Base-by-base conservation (phyloP, 176 grass and related monocot genomes). In the Microstegium vimineum region DNA sequence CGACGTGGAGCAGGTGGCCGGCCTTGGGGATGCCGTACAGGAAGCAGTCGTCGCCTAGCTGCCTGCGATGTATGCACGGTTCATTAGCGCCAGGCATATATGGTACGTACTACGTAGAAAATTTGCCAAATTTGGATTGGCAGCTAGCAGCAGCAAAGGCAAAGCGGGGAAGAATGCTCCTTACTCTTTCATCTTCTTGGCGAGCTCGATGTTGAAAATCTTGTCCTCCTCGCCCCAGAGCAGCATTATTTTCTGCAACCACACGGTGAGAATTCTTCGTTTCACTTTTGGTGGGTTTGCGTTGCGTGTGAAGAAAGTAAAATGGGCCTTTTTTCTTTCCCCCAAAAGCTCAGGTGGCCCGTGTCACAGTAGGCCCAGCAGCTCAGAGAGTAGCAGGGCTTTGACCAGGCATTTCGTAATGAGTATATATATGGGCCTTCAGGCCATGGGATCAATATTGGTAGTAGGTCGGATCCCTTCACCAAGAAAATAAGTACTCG, bases 141-240 rank as follows among this genome's bases (percentile, higher is more conserved):
- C 3, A 20, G 31, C 3, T 22, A 27, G 42, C 3, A 20, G 31
- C 3, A 66, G 41, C 18, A 4, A n/a, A 13, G 60, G 11, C 26
- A 16, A 30, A 28, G 0, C 26, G 11, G 59, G 9, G 25, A 62
- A 61, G n/a, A 20, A 15, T 40, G 13, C 10, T 3, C 33, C 84
- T 82, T 94, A 95, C 96, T 90, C 87, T 89, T 90, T 87, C 93
- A 95, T 95, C 60, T 89, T 99, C 91, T 81, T 93, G 62, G 91
- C 97, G 37, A 95, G 87, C 41, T 94, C 89, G 32, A 99, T 84
- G 81, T 92, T 65, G 79, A 96, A 99, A 25, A 95, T 85, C 52
- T 87, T 87, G 87, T 99, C 96, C 56, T 95, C 87, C 87, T 99
- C 83, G 71, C 93, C 96, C 96, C 96, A 95, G 5, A 95, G 57